A percentile compares a stretch with the other conserved stretches of the same genome.
Conservation (phyloP, 306 rosid genomes). For the Gleditsia sinensis region DNA sequence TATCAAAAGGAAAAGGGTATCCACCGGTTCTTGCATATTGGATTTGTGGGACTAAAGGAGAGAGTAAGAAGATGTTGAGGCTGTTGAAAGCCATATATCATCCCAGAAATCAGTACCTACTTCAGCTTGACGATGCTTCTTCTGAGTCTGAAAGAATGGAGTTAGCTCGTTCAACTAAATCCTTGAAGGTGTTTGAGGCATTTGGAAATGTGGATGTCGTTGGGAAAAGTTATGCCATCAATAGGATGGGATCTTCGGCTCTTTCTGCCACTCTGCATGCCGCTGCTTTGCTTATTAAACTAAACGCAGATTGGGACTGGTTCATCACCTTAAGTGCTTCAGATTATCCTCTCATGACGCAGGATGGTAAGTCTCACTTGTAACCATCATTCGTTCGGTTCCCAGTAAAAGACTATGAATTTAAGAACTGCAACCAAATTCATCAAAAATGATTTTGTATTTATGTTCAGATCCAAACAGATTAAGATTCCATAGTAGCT, state of each 20-base stretch:
- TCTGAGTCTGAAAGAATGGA: slow-evolving; percentile 56
- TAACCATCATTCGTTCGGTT: neutral
- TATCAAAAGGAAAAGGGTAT: slow-evolving; percentile 52
- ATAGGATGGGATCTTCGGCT: slow-evolving; percentile 67
- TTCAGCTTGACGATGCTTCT: slow-evolving; percentile 63
- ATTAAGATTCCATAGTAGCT: neutral
- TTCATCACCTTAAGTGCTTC: slow-evolving; percentile 67
- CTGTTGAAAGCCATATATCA: slow-evolving; percentile 72
- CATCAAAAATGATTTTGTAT: neutral
- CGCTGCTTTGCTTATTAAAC: slow-evolving; percentile 69
- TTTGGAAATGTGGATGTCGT: slow-evolving; percentile 68
- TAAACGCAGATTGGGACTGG: slow-evolving; percentile 76
- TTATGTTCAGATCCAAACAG: slow-evolving; percentile 8
- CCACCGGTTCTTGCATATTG: slow-evolving; percentile 74
- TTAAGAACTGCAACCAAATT: slow-evolving; percentile 12
- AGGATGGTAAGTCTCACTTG: slow-evolving; percentile 56
- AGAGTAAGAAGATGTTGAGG: slow-evolving; percentile 50
- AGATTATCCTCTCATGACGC: slow-evolving; percentile 73
- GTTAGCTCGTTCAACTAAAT: slow-evolving; percentile 47
- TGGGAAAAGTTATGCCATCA: slow-evolving; percentile 61
- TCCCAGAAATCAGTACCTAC: slow-evolving; percentile 72
- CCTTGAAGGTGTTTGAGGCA: slow-evolving; percentile 46
- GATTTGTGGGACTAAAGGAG: slow-evolving; percentile 62
- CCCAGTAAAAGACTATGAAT: neutral
- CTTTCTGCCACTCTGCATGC: slow-evolving; percentile 74